Evolutionary conservation across 345 rosid species (phyloP).

Genomic region (Ceriops zippeliana): DNA sequence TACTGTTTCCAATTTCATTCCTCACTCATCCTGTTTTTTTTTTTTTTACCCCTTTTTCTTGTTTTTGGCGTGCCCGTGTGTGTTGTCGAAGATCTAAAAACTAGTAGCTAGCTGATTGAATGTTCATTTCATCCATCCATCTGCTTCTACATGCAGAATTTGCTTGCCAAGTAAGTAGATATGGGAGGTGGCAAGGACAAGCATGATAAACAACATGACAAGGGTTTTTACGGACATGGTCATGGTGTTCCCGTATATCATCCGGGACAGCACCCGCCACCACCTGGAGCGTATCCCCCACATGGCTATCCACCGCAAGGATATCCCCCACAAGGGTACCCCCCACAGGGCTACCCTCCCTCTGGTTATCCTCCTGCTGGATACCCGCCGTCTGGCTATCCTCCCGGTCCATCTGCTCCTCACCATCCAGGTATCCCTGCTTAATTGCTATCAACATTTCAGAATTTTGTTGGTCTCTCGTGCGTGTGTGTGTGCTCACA

Average conservation of each 20-base stretch:
- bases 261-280: constrained; percentile 35
- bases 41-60: too few relatives aligned
- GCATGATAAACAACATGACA: constrained; percentile 33
- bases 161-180: constrained; percentile 1
- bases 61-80: too few relatives aligned
- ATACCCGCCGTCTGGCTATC: constrained; percentile 43
- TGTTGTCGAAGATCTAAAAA: too few relatives aligned
- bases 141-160: too few relatives aligned
- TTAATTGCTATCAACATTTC: too few relatives aligned
- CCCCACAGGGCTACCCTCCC: constrained; percentile 42
- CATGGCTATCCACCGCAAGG: constrained; percentile 22
- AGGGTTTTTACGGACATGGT: constrained; percentile 32
- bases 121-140: too few relatives aligned
- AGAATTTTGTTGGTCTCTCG: too few relatives aligned
- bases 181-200: constrained; percentile 67
- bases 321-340: constrained; percentile 3
- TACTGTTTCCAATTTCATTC: too few relatives aligned
- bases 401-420: constrained; percentile 49
- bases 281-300: constrained; percentile 37
- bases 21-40: too few relatives aligned
- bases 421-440: constrained; percentile 55
- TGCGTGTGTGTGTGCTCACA: not conserved
- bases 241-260: constrained; percentile 32
- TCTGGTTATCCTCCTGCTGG: constrained; percentile 30
- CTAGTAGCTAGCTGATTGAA: too few relatives aligned